Percentiles rank a stretch among this genome's conserved stretches.
These are phyloP conservation scores for Xylaria palmicola DNA, from an alignment of 495 filamentous ascomycete species.

Conservation along the genomic window DNA sequence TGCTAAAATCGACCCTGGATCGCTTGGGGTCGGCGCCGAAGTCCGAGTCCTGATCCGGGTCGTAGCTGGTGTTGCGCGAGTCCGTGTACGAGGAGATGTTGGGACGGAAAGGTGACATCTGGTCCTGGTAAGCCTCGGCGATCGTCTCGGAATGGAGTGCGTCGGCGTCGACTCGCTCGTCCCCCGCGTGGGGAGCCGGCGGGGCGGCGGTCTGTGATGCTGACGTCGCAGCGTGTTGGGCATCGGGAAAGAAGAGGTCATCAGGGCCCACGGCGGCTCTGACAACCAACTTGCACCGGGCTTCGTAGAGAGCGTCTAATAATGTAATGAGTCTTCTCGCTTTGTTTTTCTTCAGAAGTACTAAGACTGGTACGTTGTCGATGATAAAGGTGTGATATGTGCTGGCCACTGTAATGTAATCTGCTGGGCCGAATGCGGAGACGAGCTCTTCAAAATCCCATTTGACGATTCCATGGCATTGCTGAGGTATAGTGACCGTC, in stretches of 20 bases:
- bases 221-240: not conserved
- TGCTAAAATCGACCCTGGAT: constrained; percentile 51
- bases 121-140: constrained; percentile 68
- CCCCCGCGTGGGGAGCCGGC: not conserved
- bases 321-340: constrained; percentile 70
- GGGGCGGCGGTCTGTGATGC: not conserved
- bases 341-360: constrained; percentile 64
- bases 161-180: constrained; percentile 39
- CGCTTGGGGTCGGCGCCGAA: constrained; percentile 35
- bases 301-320: constrained; percentile 70
- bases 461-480: constrained; percentile 45
- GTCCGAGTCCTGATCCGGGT: constrained; percentile 50
- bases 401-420: constrained; percentile 70
- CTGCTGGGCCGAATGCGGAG: constrained; percentile 61
- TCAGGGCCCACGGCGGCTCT: constrained; percentile 59
- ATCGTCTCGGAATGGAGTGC: constrained; percentile 65
- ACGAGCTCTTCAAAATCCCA: constrained; percentile 65
- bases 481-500: constrained; percentile 49
- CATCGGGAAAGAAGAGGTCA: constrained; percentile 68
- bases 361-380: constrained; percentile 57
- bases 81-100: constrained; percentile 61
- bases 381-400: constrained; percentile 69
- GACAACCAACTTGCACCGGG: constrained; percentile 62
- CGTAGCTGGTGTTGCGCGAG: constrained; percentile 38
- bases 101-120: constrained; percentile 66